Evolutionary conservation across 2,329 filamentous ascomycete species (phyloP).

Genomic region (Xenoacremonium recifei): DNA sequence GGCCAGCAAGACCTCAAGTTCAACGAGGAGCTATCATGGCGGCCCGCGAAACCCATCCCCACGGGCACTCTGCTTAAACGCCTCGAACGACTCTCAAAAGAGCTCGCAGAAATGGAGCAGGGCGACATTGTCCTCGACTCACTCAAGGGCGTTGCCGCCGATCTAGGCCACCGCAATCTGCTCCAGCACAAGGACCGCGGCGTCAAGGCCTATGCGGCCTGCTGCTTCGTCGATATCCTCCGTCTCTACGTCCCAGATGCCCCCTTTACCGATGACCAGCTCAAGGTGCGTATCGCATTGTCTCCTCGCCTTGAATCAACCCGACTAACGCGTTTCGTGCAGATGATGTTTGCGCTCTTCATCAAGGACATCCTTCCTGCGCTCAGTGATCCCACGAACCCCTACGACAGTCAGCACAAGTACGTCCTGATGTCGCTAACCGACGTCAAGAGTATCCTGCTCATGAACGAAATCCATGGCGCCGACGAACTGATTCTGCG

Average conservation of each 20-base stretch:
- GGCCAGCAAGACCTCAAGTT: conserved; percentile 69
- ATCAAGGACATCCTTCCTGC: conserved; percentile 80
- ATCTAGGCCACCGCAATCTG: conserved; percentile 78
- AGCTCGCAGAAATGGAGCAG: conserved; percentile 84
- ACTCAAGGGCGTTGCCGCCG: conserved; percentile 78
- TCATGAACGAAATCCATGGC: conserved; percentile 83
- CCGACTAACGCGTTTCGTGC: conserved; percentile 20
- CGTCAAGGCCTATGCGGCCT: conserved; percentile 83
- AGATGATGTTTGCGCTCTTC: conserved; percentile 94
- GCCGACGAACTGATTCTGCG: conserved; percentile 76
- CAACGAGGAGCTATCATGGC: conserved; percentile 85
- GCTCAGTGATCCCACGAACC: conserved; percentile 79
- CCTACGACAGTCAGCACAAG: conserved; percentile 91
- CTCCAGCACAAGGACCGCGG: conserved; percentile 91
- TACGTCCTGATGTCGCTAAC: conserved; percentile 86
- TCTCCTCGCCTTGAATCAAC: conserved; percentile 1
- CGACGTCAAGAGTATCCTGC: conserved; percentile 90
- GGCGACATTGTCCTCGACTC: conserved; percentile 81
- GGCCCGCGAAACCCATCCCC: conserved; percentile 83
- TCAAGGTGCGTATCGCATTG: conserved; percentile 63
- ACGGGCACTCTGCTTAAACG: conserved; percentile 79
- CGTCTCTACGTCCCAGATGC: conserved; percentile 92
- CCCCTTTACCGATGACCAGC: conserved; percentile 84
- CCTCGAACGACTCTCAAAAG: conserved; percentile 75
- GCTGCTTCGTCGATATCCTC: conserved; percentile 90